Percentiles rank a stretch among this genome's conserved stretches.
Conservation (phyloP, 495 filamentous ascomycete species). For the Margaritispora aquatica region DNA sequence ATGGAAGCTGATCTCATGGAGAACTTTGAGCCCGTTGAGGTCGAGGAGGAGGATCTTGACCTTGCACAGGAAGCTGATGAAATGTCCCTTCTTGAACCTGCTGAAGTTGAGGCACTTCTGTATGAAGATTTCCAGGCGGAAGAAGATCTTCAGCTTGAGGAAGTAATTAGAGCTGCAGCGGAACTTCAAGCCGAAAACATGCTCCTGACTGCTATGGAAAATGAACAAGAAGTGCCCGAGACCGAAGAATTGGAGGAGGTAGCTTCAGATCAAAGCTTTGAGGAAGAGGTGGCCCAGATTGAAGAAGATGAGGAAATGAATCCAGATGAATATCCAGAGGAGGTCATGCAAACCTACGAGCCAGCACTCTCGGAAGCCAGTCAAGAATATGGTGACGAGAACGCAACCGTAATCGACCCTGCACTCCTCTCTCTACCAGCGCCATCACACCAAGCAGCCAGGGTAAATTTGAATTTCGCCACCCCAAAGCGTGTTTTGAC, state of each 20-base stretch:
- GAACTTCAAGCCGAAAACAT: neutral
- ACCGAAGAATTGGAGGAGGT: no score
- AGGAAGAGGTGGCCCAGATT: constrained; percentile 15
- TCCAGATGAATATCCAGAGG: neutral
- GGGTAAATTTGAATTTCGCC: neutral
- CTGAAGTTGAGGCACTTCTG: constrained; percentile 23
- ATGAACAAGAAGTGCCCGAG: neutral
- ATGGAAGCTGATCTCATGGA: constrained; percentile 13
- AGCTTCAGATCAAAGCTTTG: neutral
- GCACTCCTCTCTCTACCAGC: constrained; percentile 24
- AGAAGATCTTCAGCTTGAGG: constrained; percentile 16
- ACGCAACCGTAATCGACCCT: constrained; percentile 48
- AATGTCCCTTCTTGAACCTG: constrained; percentile 42
- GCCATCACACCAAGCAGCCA: neutral
- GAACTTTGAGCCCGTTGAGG: constrained; percentile 21
- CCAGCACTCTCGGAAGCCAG: constrained; percentile 46
- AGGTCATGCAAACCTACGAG: neutral
- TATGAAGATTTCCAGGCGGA: constrained; percentile 22
- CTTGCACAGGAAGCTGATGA: constrained; percentile 44
- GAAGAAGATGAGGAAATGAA: neutral
- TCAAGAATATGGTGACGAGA: constrained; percentile 59
- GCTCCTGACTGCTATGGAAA: neutral
- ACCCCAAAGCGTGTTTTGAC: constrained; percentile 23
- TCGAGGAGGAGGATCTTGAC: constrained; percentile 38
- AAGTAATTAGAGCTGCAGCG: neutral